Base-by-base conservation (phyloP, 2,329 filamentous ascomycete genomes). In the Onygenales sp. region DNA sequence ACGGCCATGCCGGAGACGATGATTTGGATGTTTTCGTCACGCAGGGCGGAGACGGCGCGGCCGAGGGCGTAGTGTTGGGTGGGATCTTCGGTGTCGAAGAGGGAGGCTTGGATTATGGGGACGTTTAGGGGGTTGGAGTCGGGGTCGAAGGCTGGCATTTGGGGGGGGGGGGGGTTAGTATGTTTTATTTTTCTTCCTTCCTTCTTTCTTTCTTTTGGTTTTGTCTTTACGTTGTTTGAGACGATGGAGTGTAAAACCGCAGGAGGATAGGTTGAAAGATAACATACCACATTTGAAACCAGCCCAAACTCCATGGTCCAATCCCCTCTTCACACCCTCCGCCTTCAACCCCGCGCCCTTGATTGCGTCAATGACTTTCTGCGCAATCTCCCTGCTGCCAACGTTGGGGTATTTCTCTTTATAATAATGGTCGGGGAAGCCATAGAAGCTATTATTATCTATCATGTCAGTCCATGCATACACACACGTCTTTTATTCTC, bases 261-360 rank as follows among this genome's bases (percentile, higher is more conserved):
- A 27, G 36, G 14, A 17, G 5, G 33, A 9, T 11, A 13, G 5
- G 33, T 6, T 11, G 4, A n/a, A 38, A 13, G 11, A 48, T 7
- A 39, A 68, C 72, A 36, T 66, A 76, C 73, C 72, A 57, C 69
- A 73, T 57, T 77, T 78, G 66, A 89, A 89, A 9, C 81, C 80
- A 0, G 80, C 83, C 76, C 85, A 90, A 27, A 89, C 85, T 17
- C 87, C 87, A 63, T 90, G 87, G 61, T 90, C 86, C 1, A 89
- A 73, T 0, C 86, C 86, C 42, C 86, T 74, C 45, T 79, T 76
- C 0, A 83, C 78, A 2, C 78, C 78, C 56, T 80, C 71, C 1
- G 80, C 78, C 51, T 79, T 72, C 58, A 87, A 84, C 1, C 80
- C 82, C 0, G 80, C 78, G 4, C 75, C 65, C 3, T 72, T 69